Conservation (phyloP, 75 land plant genomes). For the Adiantum capillusveneris region DNA sequence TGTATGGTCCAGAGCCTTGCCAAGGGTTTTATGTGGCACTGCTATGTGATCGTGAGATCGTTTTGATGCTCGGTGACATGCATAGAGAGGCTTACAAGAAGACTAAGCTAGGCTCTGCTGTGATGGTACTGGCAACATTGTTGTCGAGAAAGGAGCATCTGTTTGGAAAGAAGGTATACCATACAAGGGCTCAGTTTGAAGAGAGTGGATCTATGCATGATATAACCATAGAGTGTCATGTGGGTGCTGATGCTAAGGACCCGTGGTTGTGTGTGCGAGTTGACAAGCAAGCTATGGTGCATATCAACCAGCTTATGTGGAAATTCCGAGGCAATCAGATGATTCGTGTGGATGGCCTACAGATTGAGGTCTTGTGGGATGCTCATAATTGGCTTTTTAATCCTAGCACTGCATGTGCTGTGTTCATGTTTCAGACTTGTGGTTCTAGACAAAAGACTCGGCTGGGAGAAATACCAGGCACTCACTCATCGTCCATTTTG, state of each 20-base stretch:
- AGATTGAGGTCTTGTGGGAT: constrained; percentile 61
- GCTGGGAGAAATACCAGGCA: not conserved
- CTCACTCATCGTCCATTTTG: no score
- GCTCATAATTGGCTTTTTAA: constrained; percentile 66
- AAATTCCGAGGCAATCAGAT: constrained; percentile 64
- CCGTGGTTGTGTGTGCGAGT: constrained; percentile 26
- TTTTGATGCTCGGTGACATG: constrained; percentile 27
- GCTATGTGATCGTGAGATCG: constrained; percentile 49
- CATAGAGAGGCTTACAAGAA: constrained; percentile 44
- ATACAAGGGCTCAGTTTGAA: constrained; percentile 53
- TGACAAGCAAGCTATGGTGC: constrained; percentile 31
- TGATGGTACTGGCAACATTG: constrained; percentile 23
- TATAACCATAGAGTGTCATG: constrained; percentile 53
- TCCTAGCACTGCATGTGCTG: constrained; percentile 23
- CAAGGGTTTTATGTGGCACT: constrained; percentile 47
- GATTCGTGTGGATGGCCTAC: constrained; percentile 38
- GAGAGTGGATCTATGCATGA: constrained; percentile 58
- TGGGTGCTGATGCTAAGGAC: constrained; percentile 2
- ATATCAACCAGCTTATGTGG: constrained; percentile 53
- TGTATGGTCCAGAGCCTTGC: constrained; percentile 40
- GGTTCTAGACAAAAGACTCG: constrained; percentile 11
- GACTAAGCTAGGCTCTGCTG: constrained; percentile 25
- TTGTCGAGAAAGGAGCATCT: constrained; percentile 72
- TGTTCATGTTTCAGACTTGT: constrained; percentile 46
- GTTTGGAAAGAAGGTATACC: constrained; percentile 63